These are phyloP conservation scores for Cercospora berteroae DNA, from an alignment of 2,329 filamentous ascomycete species.

Conservation along the genomic window DNA sequence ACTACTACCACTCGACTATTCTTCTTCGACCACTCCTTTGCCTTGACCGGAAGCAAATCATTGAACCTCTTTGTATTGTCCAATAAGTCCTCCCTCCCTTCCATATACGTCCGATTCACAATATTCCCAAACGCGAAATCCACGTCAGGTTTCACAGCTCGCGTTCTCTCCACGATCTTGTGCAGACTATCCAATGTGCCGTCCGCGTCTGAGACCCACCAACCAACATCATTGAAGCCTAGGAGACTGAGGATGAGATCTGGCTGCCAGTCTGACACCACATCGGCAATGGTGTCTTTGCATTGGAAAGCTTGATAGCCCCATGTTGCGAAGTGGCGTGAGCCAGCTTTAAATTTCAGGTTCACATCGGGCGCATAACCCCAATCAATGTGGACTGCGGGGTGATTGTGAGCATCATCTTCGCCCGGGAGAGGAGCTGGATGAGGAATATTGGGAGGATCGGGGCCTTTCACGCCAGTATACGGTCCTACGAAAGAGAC, in stretches of 20 bases:
- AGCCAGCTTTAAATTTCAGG: conserved; percentile 25
- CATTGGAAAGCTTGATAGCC: conserved; percentile 39
- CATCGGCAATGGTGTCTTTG: conserved; percentile 32
- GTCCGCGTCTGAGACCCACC: conserved; percentile 25
- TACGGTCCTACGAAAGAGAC: conserved; percentile 39
- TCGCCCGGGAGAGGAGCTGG: conserved; percentile 17
- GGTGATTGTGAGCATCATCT: not conserved
- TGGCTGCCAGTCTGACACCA: conserved; percentile 35
- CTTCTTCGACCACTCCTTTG: conserved; percentile 30
- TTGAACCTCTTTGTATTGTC: conserved; percentile 27
- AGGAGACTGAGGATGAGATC: conserved; percentile 33
- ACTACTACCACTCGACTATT: conserved; percentile 38
- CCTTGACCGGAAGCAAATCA: conserved; percentile 19
- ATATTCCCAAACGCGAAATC: conserved; percentile 28
- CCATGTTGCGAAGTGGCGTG: conserved; percentile 22
- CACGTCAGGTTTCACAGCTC: conserved; percentile 31
- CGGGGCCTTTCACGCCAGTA: conserved; percentile 38
- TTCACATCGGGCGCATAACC: conserved; percentile 37
- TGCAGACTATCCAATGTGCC: conserved; percentile 30
- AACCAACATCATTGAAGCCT: conserved; percentile 32
- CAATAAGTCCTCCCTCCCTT: conserved; percentile 24
- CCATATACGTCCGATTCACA: conserved; percentile 22
- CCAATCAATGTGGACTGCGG: conserved; percentile 24
- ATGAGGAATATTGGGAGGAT: conserved; percentile 31
- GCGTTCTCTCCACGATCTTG: conserved; percentile 35